Percentiles rank a stretch among this genome's conserved stretches.
phyloP scores from a whole-genome alignment of 2,329 filamentous ascomycete genomes.

The Periconia digitata region DNA sequence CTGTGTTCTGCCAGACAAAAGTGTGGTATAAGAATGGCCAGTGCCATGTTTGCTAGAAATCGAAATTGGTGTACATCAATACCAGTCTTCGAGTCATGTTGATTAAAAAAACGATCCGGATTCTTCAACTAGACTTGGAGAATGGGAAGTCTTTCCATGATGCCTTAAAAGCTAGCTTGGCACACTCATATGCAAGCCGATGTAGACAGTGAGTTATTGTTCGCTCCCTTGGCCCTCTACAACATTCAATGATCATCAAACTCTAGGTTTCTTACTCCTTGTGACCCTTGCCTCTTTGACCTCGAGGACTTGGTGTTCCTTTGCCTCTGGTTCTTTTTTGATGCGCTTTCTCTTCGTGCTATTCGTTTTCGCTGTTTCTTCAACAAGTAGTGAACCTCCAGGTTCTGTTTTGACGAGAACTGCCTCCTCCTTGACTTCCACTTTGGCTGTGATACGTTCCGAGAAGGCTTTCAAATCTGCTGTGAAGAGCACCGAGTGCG shows the following conservation, averaged over 20 bases:
- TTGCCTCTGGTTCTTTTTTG: slow-evolving; percentile 43
- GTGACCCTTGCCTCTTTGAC: slow-evolving; percentile 40
- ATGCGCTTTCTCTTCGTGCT: slow-evolving; percentile 11
- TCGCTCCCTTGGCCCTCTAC: background rate
- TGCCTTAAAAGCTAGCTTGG: too few relatives aligned
- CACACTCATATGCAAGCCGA: too few relatives aligned
- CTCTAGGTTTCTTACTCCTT: slow-evolving; percentile 31
- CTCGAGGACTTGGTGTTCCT: slow-evolving; percentile 42
- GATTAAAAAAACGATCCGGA: too few relatives aligned
- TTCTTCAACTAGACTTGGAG: too few relatives aligned
- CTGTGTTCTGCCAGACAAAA: too few relatives aligned
- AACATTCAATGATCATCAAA: background rate
- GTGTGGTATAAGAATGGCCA: too few relatives aligned
- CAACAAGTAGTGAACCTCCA: slow-evolving; percentile 19
- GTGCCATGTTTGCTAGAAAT: too few relatives aligned
- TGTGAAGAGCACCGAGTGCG: slow-evolving; percentile 94
- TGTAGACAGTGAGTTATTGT: background rate
- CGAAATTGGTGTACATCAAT: too few relatives aligned
- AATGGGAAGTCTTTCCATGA: too few relatives aligned
- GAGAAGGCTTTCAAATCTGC: slow-evolving; percentile 87
- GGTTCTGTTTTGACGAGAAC: slow-evolving; percentile 38
- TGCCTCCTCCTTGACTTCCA: slow-evolving; percentile 51
- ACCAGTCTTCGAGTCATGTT: too few relatives aligned
- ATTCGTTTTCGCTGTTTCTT: slow-evolving; percentile 4
- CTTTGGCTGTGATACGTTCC: slow-evolving; percentile 58